Evolutionary conservation across 768 basidiomycete species (phyloP).

Genomic region (Pisolithus albus): DNA sequence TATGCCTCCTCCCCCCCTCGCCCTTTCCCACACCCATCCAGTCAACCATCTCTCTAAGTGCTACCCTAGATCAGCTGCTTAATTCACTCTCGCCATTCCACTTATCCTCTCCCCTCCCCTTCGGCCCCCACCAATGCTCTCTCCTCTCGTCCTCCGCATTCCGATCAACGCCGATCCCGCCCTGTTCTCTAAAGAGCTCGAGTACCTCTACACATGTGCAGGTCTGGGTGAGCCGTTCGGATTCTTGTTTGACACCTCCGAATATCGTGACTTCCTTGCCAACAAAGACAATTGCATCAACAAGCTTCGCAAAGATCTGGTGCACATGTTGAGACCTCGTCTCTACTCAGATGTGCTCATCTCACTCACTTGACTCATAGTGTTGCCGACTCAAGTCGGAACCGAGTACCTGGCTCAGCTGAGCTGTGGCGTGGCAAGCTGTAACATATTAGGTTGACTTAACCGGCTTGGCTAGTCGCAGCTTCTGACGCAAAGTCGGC

Average conservation of each 20-base stretch:
- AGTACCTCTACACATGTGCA: conserved; percentile 91
- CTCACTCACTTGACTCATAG: too few relatives aligned
- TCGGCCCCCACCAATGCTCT: conserved; percentile 36
- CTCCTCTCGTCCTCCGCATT: conserved; percentile 49
- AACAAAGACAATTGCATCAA: conserved; percentile 59
- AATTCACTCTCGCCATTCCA: conserved; percentile 40
- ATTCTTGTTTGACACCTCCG: conserved; percentile 68
- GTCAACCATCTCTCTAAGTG: conserved; percentile 54
- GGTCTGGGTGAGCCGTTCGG: conserved; percentile 85
- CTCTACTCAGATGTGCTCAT: conserved; percentile 91
- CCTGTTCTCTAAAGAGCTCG: conserved; percentile 84
- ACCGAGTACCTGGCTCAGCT: too few relatives aligned
- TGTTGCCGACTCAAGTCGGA: too few relatives aligned
- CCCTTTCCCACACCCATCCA: conserved; percentile 48
- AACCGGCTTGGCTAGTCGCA: too few relatives aligned
- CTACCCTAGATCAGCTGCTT: conserved; percentile 36
- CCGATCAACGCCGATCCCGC: conserved; percentile 65
- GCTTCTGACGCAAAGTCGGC: too few relatives aligned
- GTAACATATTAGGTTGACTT: too few relatives aligned
- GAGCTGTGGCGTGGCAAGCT: too few relatives aligned
- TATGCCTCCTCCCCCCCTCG: conserved; percentile 45
- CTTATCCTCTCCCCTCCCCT: conserved; percentile 41
- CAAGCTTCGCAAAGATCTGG: conserved; percentile 86
- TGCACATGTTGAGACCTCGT: conserved; percentile 94
- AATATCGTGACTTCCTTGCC: conserved; percentile 37